phyloP scores from a whole-genome alignment of 345 rosid genomes.

The Linum lewisii region DNA sequence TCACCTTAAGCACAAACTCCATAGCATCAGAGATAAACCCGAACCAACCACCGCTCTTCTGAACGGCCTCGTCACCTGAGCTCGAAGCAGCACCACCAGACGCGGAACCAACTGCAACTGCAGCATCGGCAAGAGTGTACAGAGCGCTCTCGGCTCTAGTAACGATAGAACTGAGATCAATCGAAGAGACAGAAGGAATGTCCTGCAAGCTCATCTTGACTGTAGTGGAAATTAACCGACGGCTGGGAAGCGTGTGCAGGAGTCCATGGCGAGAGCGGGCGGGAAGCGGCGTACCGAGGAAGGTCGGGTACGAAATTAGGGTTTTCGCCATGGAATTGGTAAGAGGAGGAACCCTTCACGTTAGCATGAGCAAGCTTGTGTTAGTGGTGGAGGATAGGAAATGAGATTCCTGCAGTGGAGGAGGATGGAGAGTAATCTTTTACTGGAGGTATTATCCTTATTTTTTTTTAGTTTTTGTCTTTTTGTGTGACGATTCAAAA shows the following conservation, averaged over 20 bases:
- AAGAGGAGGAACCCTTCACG: constrained; percentile 1
- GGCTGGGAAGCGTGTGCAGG: constrained; percentile 34
- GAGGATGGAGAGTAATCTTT: not conserved
- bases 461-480: not conserved
- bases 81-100: constrained; percentile 29
- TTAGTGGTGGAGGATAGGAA: not conserved
- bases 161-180: constrained; percentile 36
- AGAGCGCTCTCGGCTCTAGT: constrained; percentile 62
- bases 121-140: constrained; percentile 81
- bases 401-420: constrained; percentile 10
- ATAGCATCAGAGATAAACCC: constrained; percentile 77
- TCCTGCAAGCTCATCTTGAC: constrained; percentile 62
- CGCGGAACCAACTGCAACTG: constrained; percentile 47
- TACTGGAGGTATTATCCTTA: not conserved
- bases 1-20: constrained; percentile 83
- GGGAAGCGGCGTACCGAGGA: constrained; percentile 50
- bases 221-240: constrained; percentile 44
- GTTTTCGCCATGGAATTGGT: constrained; percentile 60
- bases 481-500: not conserved
- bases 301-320: constrained; percentile 66
- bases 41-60: constrained; percentile 88
- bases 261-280: constrained; percentile 37
- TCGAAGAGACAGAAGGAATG: constrained; percentile 45
- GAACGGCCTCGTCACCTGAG: constrained; percentile 39
- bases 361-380: constrained; percentile 14